Evolutionary conservation across 176 grass and related monocot genomes (phyloP), one percentile per base, ranked within the genome.

Genomic region (Avena insularis): DNA sequence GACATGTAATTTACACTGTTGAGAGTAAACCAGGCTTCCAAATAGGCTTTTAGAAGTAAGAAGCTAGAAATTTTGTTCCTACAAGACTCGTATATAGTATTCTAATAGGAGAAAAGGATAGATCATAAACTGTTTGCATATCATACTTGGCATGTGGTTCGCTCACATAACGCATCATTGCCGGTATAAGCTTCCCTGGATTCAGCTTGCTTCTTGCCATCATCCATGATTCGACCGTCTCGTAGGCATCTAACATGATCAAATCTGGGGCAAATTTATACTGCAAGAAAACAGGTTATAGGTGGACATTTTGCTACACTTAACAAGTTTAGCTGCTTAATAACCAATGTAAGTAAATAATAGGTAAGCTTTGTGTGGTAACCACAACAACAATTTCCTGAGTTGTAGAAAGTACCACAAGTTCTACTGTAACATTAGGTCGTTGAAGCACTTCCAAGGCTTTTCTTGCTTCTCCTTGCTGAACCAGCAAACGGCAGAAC

Each of bases 191-290:
- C 82, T 96, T 99, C 84, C 94, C 93, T 61, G 97, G 97, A 88
- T 96, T 96, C 73, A 99, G 87, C 89, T 93, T 99, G 85, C 85
- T 87, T 92, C 94, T 88, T 43, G 81, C 87, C 82, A 94, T 96
- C 97, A 99, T 99, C 97, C 97, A 99, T 75, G 97, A 99, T 84
- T 99, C 94, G 11, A 98, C 97, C 23, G 92, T 99, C 89, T 99
- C 97, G 36, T 96, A 99, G 62, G 97, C 94, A 96, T 99, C 94
- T 67, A 96, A 61, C 92, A 96, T 94, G 61, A 96, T 96, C 54
- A 99, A 86, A 94, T 99, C 97, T 38, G 97, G 94, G 9, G 93
- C 97, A 88, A 99, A 99, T 87, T 96, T 99, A 90, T 99, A 96
- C 97, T 96, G 92, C 87, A 93, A 81, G 45, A 73, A 40, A 90